Evolutionary conservation across 2,329 filamentous ascomycete genomes (phyloP).

Genomic region (Trichoderma sp.): DNA sequence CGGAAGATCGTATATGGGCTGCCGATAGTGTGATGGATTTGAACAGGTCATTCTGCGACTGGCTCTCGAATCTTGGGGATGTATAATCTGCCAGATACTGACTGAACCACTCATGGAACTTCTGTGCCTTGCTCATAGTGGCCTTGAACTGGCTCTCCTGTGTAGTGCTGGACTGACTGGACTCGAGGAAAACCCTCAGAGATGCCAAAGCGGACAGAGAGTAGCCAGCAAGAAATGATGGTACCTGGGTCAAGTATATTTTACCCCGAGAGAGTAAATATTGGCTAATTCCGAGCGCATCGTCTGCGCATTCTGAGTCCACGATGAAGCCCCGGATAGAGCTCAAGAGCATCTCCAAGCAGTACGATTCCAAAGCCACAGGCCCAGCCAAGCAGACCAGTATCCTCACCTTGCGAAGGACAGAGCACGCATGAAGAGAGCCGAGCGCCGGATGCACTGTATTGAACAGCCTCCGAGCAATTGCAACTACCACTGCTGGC

Average conservation of each 20-base stretch:
- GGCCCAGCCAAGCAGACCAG: constrained; percentile 76
- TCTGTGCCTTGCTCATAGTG: constrained; percentile 73
- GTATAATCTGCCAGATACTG: constrained; percentile 66
- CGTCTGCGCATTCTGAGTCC: constrained; percentile 85
- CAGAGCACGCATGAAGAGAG: constrained; percentile 80
- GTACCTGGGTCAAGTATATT: constrained; percentile 61
- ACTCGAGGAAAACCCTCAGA: constrained; percentile 72
- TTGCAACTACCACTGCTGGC: constrained; percentile 69
- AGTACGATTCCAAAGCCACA: constrained; percentile 74
- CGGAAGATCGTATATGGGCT: constrained; percentile 64
- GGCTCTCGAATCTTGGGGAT: constrained; percentile 52
- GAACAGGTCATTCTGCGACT: constrained; percentile 58
- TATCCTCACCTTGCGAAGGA: constrained; percentile 82
- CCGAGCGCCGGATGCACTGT: constrained; percentile 82
- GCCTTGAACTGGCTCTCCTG: constrained; percentile 80
- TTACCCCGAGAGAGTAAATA: constrained; percentile 75
- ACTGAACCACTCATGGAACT: constrained; percentile 78
- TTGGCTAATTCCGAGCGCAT: constrained; percentile 81
- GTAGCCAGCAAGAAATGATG: constrained; percentile 80
- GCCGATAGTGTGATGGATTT: constrained; percentile 68
- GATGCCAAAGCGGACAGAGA: constrained; percentile 78
- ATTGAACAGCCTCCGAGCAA: constrained; percentile 77
- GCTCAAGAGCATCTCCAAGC: constrained; percentile 86
- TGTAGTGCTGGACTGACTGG: constrained; percentile 74
- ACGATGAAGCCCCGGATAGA: constrained; percentile 76